Percentiles rank a stretch among this genome's conserved stretches.
Evolutionary conservation across 2,329 filamentous ascomycete genomes (phyloP).

Genomic region (Diplodia scrobiculata): DNA sequence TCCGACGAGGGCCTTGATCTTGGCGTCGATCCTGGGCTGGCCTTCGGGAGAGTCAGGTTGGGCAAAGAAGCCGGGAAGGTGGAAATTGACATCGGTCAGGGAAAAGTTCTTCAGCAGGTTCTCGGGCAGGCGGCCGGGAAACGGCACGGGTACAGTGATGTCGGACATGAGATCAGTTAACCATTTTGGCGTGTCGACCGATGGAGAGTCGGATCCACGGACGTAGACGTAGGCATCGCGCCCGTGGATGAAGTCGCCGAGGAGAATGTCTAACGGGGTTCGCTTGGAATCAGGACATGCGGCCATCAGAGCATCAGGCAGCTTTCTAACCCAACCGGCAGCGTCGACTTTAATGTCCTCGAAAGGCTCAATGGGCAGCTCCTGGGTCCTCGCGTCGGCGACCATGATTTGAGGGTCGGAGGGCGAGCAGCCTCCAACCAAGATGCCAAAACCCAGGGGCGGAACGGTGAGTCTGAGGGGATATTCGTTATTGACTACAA

Average conservation of each 20-base stretch:
- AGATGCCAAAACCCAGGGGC: constrained; percentile 77
- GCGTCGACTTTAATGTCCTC: constrained; percentile 69
- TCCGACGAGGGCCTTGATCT: constrained; percentile 74
- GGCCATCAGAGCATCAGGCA: constrained; percentile 72
- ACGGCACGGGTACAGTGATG: constrained; percentile 79
- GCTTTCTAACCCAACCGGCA: constrained; percentile 68
- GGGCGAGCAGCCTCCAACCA: constrained; percentile 77
- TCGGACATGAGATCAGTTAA: constrained; percentile 76
- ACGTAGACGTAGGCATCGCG: constrained; percentile 78
- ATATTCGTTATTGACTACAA: constrained; percentile 73
- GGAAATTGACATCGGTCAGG: constrained; percentile 81
- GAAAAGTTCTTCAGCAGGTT: constrained; percentile 86
- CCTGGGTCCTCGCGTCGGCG: constrained; percentile 70
- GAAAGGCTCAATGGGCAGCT: constrained; percentile 68
- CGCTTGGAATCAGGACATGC: constrained; percentile 74
- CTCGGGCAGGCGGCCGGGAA: constrained; percentile 79
- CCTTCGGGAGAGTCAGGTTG: constrained; percentile 72
- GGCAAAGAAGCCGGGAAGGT: constrained; percentile 76
- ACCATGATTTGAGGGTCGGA: constrained; percentile 74
- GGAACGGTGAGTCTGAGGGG: constrained; percentile 77
- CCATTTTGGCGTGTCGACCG: constrained; percentile 75
- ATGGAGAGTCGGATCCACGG: constrained; percentile 70
- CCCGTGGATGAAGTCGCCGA: constrained; percentile 80
- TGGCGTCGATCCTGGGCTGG: constrained; percentile 78
- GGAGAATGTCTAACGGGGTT: constrained; percentile 80